A percentile compares a stretch with the other conserved stretches of the same genome.
Conservation (phyloP, 2,329 filamentous ascomycete genomes). For the Botryotinia calthae region DNA sequence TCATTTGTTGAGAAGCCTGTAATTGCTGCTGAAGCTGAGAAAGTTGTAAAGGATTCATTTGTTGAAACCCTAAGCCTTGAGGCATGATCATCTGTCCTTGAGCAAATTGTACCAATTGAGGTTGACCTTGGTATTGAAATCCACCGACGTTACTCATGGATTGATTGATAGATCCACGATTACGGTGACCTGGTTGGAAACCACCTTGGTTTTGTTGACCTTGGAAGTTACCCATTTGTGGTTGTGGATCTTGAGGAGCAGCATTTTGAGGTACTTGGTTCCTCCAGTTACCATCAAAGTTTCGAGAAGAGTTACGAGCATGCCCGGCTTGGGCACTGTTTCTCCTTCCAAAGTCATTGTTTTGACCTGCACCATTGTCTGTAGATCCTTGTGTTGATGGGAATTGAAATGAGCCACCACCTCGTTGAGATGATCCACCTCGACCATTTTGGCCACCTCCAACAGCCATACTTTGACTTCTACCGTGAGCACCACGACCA, state of each 20-base stretch:
- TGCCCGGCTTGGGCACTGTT: conserved; percentile 65
- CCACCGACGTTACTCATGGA: conserved; percentile 80
- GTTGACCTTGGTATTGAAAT: conserved; percentile 87
- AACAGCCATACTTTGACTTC: conserved; percentile 89
- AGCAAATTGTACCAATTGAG: conserved; percentile 81
- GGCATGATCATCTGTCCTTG: conserved; percentile 83
- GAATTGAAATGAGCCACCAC: conserved; percentile 72
- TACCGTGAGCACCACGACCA: conserved; percentile 60
- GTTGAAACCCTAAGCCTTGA: conserved; percentile 77
- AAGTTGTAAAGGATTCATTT: conserved; percentile 83
- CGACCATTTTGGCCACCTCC: conserved; percentile 59
- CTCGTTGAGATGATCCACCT: conserved; percentile 56
- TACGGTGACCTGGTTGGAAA: conserved; percentile 91
- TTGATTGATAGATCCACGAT: conserved; percentile 79
- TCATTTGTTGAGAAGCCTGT: conserved; percentile 84
- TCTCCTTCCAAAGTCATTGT: conserved; percentile 69
- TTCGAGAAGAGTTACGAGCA: conserved; percentile 78
- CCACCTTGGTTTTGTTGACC: conserved; percentile 68
- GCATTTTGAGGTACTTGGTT: conserved; percentile 61
- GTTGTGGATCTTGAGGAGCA: conserved; percentile 49
- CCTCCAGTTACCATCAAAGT: conserved; percentile 98
- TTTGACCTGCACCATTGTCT: conserved; percentile 48
- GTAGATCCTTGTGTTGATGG: conserved; percentile 52
- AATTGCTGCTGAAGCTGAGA: conserved; percentile 81
- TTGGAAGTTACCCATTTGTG: conserved; percentile 63